Evolutionary conservation across 2,329 filamentous ascomycete genomes (phyloP).

Genomic region (Ophiostoma ips): DNA sequence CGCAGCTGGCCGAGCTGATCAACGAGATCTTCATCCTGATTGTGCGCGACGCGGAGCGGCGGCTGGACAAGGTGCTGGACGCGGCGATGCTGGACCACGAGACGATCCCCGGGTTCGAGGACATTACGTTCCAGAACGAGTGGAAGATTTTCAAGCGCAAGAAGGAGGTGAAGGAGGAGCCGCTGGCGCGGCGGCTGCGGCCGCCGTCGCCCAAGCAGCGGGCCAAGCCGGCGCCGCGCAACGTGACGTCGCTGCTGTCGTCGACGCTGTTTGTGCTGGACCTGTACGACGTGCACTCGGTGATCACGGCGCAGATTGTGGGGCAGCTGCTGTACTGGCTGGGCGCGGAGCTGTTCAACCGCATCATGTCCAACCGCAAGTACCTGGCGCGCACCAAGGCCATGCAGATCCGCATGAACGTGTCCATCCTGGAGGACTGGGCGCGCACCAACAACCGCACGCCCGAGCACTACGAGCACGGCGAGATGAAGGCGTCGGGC

Average conservation of each 20-base stretch:
- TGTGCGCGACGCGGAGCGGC: slow-evolving; percentile 85
- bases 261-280: slow-evolving; percentile 95
- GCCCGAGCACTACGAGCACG: slow-evolving; percentile 89
- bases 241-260: slow-evolving; percentile 87
- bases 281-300: slow-evolving; percentile 96
- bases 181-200: slow-evolving; percentile 76
- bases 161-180: slow-evolving; percentile 77
- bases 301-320: slow-evolving; percentile 83
- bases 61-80: slow-evolving; percentile 92
- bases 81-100: slow-evolving; percentile 93
- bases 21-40: slow-evolving; percentile 98
- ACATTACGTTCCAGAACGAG: slow-evolving; percentile 93
- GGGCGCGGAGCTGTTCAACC: slow-evolving; percentile 90
- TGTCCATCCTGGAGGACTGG: slow-evolving; percentile 93
- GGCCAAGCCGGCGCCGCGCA: slow-evolving; percentile 82
- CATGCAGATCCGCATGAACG: slow-evolving; percentile 99
- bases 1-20: slow-evolving; percentile 83
- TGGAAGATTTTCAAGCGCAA: slow-evolving; percentile 97
- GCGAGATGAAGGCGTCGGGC: slow-evolving; percentile 70
- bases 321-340: slow-evolving; percentile 95
- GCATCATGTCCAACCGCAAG: slow-evolving; percentile 90
- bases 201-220: slow-evolving; percentile 88
- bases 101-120: slow-evolving; percentile 93
- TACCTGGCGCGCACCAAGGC: slow-evolving; percentile 94
- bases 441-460: slow-evolving; percentile 83